phyloP scores from a whole-genome alignment of 1,139 yeast genomes.

The Trichomonascaceae sp. region DNA sequence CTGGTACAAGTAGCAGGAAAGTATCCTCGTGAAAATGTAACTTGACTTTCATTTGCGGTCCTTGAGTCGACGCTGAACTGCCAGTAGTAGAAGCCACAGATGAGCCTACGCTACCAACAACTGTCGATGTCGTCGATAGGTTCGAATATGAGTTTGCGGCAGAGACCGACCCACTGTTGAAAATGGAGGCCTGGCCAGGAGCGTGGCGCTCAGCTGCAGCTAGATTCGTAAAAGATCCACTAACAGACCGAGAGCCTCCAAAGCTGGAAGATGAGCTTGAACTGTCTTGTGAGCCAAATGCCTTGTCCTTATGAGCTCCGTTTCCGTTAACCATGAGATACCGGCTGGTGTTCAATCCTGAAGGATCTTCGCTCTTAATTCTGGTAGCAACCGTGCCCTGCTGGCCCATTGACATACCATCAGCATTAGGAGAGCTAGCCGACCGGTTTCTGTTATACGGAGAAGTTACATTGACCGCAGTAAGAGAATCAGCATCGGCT shows the following conservation, averaged over 20 bases:
- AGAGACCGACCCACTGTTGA: not conserved
- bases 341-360: not conserved
- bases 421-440: constrained; percentile 15
- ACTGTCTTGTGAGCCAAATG: constrained; percentile 10
- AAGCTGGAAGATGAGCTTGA: constrained; percentile 12
- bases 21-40: constrained; percentile 44
- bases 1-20: constrained; percentile 43
- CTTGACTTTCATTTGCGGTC: constrained; percentile 38
- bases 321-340: constrained; percentile 1
- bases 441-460: constrained; percentile 19
- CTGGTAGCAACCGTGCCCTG: constrained; percentile 13
- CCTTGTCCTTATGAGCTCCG: constrained; percentile 6
- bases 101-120: constrained; percentile 3
- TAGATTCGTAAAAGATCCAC: constrained; percentile 6
- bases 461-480: constrained; percentile 10
- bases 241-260: constrained; percentile 9
- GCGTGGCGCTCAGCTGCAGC: constrained; percentile 6
- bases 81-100: constrained; percentile 5
- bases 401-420: not conserved
- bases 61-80: constrained; percentile 5
- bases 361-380: constrained; percentile 21
- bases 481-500: constrained; percentile 1
- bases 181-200: not conserved
- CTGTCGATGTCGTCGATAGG: constrained; percentile 5
- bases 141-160: constrained; percentile 4